Conservation (phyloP, 805 yeast genomes). For the Starmerella apis region DNA sequence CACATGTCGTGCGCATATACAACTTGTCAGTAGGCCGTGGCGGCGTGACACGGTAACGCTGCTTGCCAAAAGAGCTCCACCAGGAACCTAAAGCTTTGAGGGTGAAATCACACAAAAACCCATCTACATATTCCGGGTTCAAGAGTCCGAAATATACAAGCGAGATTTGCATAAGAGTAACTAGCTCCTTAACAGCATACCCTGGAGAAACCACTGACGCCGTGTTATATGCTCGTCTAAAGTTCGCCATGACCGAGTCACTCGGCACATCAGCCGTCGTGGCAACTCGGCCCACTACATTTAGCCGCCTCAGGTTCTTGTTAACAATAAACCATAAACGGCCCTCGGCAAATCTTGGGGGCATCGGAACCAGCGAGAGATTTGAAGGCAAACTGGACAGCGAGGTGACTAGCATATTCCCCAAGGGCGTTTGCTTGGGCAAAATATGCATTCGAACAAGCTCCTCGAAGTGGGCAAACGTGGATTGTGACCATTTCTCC, state of each 20-base stretch:
- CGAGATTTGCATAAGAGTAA: conserved; percentile 62
- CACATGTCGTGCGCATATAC: conserved; percentile 40
- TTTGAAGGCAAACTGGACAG: conserved; percentile 70
- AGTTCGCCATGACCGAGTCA: conserved; percentile 71
- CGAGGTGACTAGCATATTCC: conserved; percentile 67
- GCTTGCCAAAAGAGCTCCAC: conserved; percentile 67
- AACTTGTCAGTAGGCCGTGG: conserved; percentile 22
- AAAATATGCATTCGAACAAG: conserved; percentile 56
- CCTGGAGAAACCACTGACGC: conserved; percentile 40
- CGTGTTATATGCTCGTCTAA: conserved; percentile 60
- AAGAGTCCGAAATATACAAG: conserved; percentile 68
- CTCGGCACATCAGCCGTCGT: conserved; percentile 54
- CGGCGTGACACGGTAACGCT: conserved; percentile 24
- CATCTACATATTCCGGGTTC: conserved; percentile 65
- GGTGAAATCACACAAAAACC: conserved; percentile 70
- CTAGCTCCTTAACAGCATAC: conserved; percentile 64
- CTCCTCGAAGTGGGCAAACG: conserved; percentile 55
- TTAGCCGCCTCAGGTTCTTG: conserved; percentile 61
- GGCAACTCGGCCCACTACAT: conserved; percentile 80
- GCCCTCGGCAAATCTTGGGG: conserved; percentile 40
- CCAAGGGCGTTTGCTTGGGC: conserved; percentile 51
- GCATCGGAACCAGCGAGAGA: conserved; percentile 59
- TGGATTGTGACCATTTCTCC: conserved; percentile 40
- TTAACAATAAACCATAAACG: conserved; percentile 51
- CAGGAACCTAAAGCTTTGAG: conserved; percentile 59